These are phyloP conservation scores for Hericium rajendrae DNA, from an alignment of 768 basidiomycete genomes.

Conservation along the genomic window DNA sequence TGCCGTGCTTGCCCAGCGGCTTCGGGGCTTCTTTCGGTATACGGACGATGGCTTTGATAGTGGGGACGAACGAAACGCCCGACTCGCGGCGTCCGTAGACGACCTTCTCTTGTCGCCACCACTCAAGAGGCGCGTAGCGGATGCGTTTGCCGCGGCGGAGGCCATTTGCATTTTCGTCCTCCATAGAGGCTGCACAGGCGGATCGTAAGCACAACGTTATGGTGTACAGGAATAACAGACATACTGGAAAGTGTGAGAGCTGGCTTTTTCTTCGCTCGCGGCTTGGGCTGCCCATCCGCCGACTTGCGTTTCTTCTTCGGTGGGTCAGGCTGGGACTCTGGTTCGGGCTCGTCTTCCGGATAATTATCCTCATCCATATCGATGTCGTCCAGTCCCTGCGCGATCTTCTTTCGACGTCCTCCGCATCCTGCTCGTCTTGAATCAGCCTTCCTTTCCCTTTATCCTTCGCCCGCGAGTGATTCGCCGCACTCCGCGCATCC, in stretches of 20 bases:
- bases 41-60: conserved; percentile 56
- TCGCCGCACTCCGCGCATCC: not conserved
- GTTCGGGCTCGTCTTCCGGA: conserved; percentile 8
- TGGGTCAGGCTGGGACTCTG: conserved; percentile 10
- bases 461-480: conserved; percentile 2
- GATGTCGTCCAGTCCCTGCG: conserved; percentile 23
- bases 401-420: conserved; percentile 35
- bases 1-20: conserved; percentile 33
- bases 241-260: not conserved
- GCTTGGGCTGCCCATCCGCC: not conserved
- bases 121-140: conserved; percentile 69
- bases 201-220: too few relatives aligned
- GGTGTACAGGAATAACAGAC: not conserved
- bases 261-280: not conserved
- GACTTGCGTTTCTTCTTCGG: conserved; percentile 7
- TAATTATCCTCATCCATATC: conserved; percentile 23
- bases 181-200: too few relatives aligned
- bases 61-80: conserved; percentile 44
- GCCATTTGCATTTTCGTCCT: conserved; percentile 27
- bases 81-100: conserved; percentile 63
- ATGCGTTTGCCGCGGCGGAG: conserved; percentile 65
- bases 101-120: conserved; percentile 88
- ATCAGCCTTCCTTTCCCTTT: conserved; percentile 34
- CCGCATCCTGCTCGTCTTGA: conserved; percentile 13
- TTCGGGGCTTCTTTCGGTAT: conserved; percentile 39